Conservation (phyloP, 108 stramenopile genomes). For the Fragilariopsis cylindrus region DNA sequence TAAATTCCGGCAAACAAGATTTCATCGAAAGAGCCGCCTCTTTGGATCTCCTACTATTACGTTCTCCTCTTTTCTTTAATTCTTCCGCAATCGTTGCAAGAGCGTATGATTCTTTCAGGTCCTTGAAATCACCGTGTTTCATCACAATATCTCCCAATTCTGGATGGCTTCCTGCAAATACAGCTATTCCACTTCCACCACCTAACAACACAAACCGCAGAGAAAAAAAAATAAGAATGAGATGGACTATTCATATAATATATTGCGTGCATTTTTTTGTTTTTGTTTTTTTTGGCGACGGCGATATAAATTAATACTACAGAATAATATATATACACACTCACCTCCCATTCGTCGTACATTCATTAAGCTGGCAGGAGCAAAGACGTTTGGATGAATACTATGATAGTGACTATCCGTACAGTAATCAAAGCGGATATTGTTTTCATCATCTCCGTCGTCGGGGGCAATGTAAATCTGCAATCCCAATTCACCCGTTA, state of each 20-base stretch:
- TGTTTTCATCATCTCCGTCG: not conserved
- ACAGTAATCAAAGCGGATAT: not conserved
- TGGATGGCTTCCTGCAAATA: conserved; percentile 72
- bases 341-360: conserved; percentile 34
- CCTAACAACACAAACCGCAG: not conserved
- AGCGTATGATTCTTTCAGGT: conserved; percentile 65
- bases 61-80: conserved; percentile 38
- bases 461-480: not conserved
- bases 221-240: no score
- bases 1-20: conserved; percentile 66
- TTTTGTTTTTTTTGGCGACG: no score
- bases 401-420: conserved; percentile 45
- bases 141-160: conserved; percentile 67
- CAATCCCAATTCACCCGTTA: conserved; percentile 17
- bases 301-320: no score
- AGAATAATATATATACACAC: no score
- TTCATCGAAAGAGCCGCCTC: conserved; percentile 49
- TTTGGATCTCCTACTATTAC: not conserved
- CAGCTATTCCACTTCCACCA: conserved; percentile 60
- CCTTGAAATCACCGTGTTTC: conserved; percentile 83
- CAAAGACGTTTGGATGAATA: conserved; percentile 70
- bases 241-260: not conserved
- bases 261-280: no score
- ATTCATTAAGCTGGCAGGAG: conserved; percentile 46
- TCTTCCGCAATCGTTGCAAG: conserved; percentile 70